phyloP scores from a whole-genome alignment of 306 rosid genomes.

The Purshia tridentata region DNA sequence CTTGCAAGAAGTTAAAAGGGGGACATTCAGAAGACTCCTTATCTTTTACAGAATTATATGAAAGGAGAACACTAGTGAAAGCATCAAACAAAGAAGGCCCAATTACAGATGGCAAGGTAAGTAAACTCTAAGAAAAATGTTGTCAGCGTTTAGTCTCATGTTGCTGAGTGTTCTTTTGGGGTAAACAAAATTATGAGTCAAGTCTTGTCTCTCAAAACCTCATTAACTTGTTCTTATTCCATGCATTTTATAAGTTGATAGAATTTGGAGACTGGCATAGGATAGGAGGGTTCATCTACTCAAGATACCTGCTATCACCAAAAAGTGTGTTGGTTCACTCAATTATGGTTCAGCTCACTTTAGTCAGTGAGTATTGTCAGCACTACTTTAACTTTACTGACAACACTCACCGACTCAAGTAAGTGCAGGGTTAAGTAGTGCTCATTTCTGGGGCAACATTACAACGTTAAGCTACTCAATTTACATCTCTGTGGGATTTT shows the following conservation, averaged over 20 bases:
- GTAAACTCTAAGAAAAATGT: neutral
- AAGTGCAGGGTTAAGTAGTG: neutral
- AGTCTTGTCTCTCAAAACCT: neutral
- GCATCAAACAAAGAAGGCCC: neutral
- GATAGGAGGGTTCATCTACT: neutral
- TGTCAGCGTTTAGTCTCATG: neutral
- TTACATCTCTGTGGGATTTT: neutral
- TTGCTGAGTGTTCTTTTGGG: neutral
- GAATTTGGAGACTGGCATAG: neutral
- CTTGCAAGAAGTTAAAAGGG: slow-evolving; percentile 2
- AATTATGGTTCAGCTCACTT: neutral
- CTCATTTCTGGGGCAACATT: neutral
- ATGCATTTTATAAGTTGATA: neutral
- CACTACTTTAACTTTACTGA: neutral
- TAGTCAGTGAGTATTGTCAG: neutral
- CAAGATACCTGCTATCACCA: neutral
- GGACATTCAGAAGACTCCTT: slow-evolving; percentile 2
- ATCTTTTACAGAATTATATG: neutral
- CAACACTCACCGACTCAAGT: neutral
- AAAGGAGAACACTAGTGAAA: neutral
- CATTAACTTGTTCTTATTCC: slow-evolving; percentile 1
- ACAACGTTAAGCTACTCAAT: neutral
- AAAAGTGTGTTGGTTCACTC: neutral
- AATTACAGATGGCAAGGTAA: slow-evolving; percentile 1
- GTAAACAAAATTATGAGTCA: neutral